Evolutionary conservation across 78 protist genomes (phyloP), one percentile per base, ranked within the genome.

Genomic region (Monosiga brevicollis): DNA sequence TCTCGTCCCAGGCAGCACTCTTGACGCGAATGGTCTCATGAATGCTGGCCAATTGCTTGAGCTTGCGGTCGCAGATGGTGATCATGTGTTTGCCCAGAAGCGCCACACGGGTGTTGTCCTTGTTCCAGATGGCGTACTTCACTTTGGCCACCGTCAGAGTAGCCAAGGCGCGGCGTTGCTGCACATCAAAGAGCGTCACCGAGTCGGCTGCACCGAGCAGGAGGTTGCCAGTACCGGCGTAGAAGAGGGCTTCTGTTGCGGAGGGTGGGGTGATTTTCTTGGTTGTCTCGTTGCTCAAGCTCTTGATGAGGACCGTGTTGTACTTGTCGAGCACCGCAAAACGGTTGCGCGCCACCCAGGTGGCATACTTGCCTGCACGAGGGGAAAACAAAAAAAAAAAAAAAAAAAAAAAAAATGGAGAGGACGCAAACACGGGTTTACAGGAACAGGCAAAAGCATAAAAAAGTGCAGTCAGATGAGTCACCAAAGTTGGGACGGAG

Each of bases 1-100:
- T 38, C 32, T 94, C 97, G 71, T 95, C 97, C 97, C 98, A 96
- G 34, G 83, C 95, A 62, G 95, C 99, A 71, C 86, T 42, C 91
- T 97, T 97, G 86, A 96, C 90, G 10, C 91, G 87, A 11, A 88
- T 80, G 70, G 87, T 87, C 92, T 97, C 99, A 80, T 89, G 90
- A 20, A 95, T 82, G 81, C 89, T 80, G 83, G 94, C 89, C 49
- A 94, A 82, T 54, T 89, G 95, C 83, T 93, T 90, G 43, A 97
- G 87, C 73, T 87, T 79, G 42, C 88, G 75, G 36, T 84, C 87
- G 82, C 93, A 83, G 75, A 90, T 40, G 34, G 90, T 73, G 82
- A 97, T 84, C 26, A 73, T 32, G 1, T 35, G 42, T n/a, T 93
- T 91, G 11, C 90, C 71, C 38, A 96, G 42, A 62, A 96, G 80